Percentiles rank a stretch among this genome's conserved stretches.
Conservation (phyloP, 306 rosid species). For the Mimosa bimucronata region DNA sequence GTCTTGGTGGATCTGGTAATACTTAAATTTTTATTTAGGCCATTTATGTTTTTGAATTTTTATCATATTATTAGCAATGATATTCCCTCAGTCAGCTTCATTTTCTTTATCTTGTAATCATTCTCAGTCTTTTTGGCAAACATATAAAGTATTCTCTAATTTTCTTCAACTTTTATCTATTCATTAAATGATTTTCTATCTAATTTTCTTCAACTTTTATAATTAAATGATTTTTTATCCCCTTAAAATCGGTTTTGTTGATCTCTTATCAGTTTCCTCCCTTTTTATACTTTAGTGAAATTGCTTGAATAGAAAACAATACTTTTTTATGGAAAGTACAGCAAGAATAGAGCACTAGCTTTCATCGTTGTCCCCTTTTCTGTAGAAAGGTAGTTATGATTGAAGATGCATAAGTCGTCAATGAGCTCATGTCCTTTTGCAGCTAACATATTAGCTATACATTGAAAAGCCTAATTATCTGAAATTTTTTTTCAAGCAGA, state of each 20-base stretch:
- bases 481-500: not conserved
- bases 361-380: not conserved
- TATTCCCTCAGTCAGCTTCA: not conserved
- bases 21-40: not conserved
- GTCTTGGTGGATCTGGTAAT: conserved; percentile 85
- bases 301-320: not conserved
- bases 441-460: not conserved
- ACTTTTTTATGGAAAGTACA: not conserved
- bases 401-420: not conserved
- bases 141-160: not conserved
- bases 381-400: not conserved
- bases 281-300: not conserved
- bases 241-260: not conserved
- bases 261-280: not conserved
- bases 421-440: too few species aligned
- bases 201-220: too few species aligned
- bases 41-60: not conserved
- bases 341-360: not conserved
- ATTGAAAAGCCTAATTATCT: too few species aligned
- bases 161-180: not conserved
- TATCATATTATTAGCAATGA: not conserved
- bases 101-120: not conserved
- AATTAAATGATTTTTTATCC: not conserved
- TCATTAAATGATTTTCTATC: not conserved
- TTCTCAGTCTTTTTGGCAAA: not conserved